Conservation (phyloP, 345 rosid genomes). For the Noccaea caerulescens region DNA sequence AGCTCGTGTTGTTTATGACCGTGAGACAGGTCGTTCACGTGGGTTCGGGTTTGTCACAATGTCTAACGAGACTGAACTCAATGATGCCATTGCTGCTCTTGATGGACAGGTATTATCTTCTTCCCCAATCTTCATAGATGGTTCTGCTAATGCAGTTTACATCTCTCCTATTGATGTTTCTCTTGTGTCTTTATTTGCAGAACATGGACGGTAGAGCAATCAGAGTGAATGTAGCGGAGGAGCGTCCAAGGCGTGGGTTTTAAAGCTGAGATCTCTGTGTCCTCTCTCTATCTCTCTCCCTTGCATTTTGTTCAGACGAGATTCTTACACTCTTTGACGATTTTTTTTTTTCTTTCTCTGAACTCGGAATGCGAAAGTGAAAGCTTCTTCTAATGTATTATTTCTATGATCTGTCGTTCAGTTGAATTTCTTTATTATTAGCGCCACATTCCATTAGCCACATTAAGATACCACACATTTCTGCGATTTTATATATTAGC, state of each 20-base stretch:
- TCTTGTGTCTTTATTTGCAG: slow-evolving; percentile 50
- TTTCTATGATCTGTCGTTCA: slow-evolving; percentile 5
- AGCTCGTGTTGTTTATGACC: slow-evolving; percentile 79
- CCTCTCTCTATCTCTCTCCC: slow-evolving; percentile 10
- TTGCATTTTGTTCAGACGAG: slow-evolving; percentile 41
- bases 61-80: slow-evolving; percentile 75
- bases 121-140: neutral
- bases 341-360: slow-evolving; percentile 35
- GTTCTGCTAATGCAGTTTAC: neutral
- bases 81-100: slow-evolving; percentile 88
- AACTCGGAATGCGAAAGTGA: slow-evolving; percentile 32
- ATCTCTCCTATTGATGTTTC: neutral
- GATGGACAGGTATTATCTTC: slow-evolving; percentile 74
- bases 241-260: slow-evolving; percentile 73
- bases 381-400: slow-evolving; percentile 30
- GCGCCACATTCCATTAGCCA: neutral
- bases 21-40: slow-evolving; percentile 93
- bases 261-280: slow-evolving; percentile 40
- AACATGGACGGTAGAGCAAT: slow-evolving; percentile 86
- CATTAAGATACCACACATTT: neutral
- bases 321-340: slow-evolving; percentile 40
- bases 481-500: neutral
- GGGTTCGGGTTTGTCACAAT: slow-evolving; percentile 93
- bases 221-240: slow-evolving; percentile 86
- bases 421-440: neutral